These are phyloP conservation scores for Penstemon davidsonii DNA, from an alignment of 257 asterid genomes.

Conservation along the genomic window DNA sequence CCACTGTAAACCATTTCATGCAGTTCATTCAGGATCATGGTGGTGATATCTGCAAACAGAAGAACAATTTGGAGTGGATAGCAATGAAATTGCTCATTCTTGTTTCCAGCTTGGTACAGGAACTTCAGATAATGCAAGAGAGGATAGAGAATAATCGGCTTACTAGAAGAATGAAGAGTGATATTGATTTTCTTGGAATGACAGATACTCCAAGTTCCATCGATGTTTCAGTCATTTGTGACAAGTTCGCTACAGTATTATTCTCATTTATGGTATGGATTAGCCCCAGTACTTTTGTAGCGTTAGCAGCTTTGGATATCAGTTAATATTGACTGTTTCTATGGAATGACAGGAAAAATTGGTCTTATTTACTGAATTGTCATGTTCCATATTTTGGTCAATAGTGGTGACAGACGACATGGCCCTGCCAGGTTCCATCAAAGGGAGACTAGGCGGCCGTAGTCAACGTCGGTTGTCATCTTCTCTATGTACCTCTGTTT, in stretches of 20 bases:
- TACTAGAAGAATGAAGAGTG: slow-evolving; percentile 38
- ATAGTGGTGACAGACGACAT: slow-evolving; percentile 41
- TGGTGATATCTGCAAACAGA: slow-evolving; percentile 45
- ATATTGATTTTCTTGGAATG: slow-evolving; percentile 33
- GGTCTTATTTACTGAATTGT: slow-evolving; percentile 56
- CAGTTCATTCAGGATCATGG: slow-evolving; percentile 67
- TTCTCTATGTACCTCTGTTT: slow-evolving; percentile 58
- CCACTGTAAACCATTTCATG: slow-evolving; percentile 25
- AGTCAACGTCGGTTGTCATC: slow-evolving; percentile 83
- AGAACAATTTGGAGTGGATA: slow-evolving; percentile 45
- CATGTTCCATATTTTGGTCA: slow-evolving; percentile 67
- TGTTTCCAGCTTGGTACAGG: slow-evolving; percentile 68
- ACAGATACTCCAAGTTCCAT: slow-evolving; percentile 33
- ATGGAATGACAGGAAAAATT: slow-evolving; percentile 57
- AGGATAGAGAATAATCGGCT: slow-evolving; percentile 37
- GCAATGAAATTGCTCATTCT: slow-evolving; percentile 76
- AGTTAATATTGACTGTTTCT: slow-evolving; percentile 17
- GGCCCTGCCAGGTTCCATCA: slow-evolving; percentile 65
- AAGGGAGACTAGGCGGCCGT: slow-evolving; percentile 92
- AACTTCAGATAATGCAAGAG: slow-evolving; percentile 65
- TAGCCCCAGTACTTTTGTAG: slow-evolving; percentile 10
- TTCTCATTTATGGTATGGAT: slow-evolving; percentile 60
- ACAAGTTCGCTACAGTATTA: slow-evolving; percentile 46
- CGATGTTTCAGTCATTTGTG: slow-evolving; percentile 42
- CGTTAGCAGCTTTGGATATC: neutral